phyloP scores from a whole-genome alignment of 225 moss, liverwort and hornwort species.

The Pseudoscleropodium purum region DNA sequence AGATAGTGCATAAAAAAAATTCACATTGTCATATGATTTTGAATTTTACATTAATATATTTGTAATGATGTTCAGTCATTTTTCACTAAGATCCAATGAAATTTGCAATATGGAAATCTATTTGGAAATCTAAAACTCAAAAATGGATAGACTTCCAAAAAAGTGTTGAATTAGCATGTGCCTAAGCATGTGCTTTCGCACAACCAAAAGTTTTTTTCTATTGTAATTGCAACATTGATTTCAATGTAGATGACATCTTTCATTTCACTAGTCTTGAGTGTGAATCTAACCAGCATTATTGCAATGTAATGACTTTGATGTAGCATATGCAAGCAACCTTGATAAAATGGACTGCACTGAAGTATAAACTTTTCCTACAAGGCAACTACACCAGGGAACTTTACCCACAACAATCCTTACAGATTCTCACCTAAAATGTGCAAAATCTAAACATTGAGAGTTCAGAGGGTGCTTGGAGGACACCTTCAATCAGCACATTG shows the following conservation, averaged over 20 bases:
- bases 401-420: background rate
- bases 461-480: background rate
- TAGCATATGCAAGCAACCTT: background rate
- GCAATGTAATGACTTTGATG: background rate
- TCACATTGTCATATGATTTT: background rate
- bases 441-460: too few relatives aligned
- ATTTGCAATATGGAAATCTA: background rate
- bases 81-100: background rate
- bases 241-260: background rate
- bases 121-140: background rate
- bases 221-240: background rate
- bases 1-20: background rate
- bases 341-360: background rate
- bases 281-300: background rate
- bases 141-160: background rate
- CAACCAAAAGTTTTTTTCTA: background rate
- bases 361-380: too few relatives aligned
- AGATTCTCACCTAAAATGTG: background rate
- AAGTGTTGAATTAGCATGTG: background rate
- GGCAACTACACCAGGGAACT: background rate
- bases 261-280: background rate
- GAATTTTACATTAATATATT: background rate
- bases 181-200: background rate
- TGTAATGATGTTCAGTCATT: background rate
- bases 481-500: background rate